Evolutionary conservation across 2,329 filamentous ascomycete species (phyloP).

Genomic region (Bretziella fagacearum): DNA sequence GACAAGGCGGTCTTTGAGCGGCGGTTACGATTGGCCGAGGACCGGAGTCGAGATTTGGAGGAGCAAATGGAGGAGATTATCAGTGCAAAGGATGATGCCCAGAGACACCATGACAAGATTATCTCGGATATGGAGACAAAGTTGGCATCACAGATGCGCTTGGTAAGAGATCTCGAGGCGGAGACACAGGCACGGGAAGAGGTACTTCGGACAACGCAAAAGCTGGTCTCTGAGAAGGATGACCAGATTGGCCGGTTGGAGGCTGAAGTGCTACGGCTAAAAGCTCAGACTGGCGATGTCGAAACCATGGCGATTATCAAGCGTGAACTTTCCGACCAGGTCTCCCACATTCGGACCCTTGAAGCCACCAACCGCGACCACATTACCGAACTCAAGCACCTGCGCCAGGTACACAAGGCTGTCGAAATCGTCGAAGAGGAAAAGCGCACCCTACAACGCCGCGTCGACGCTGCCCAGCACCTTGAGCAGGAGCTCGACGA

Average conservation of each 20-base stretch:
- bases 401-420: constrained; percentile 68
- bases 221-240: constrained; percentile 52
- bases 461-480: constrained; percentile 55
- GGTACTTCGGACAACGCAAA: constrained; percentile 43
- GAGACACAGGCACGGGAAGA: constrained; percentile 40
- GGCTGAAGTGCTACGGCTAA: constrained; percentile 65
- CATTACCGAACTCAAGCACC: constrained; percentile 58
- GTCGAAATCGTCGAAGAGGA: constrained; percentile 91
- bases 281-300: constrained; percentile 70
- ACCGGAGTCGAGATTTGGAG: constrained; percentile 54
- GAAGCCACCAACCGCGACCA: constrained; percentile 72
- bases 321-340: constrained; percentile 75
- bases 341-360: constrained; percentile 72
- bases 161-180: constrained; percentile 40
- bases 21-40: constrained; percentile 51
- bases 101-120: constrained; percentile 41
- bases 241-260: constrained; percentile 57
- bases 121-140: constrained; percentile 37
- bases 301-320: constrained; percentile 77
- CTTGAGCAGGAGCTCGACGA: constrained; percentile 65
- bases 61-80: constrained; percentile 66
- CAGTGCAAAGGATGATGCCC: constrained; percentile 48
- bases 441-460: constrained; percentile 66
- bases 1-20: constrained; percentile 52
- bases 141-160: constrained; percentile 28